Evolutionary conservation across 2,329 filamentous ascomycete species (phyloP).

Genomic region (Phaeosphaeriaceae sp.): DNA sequence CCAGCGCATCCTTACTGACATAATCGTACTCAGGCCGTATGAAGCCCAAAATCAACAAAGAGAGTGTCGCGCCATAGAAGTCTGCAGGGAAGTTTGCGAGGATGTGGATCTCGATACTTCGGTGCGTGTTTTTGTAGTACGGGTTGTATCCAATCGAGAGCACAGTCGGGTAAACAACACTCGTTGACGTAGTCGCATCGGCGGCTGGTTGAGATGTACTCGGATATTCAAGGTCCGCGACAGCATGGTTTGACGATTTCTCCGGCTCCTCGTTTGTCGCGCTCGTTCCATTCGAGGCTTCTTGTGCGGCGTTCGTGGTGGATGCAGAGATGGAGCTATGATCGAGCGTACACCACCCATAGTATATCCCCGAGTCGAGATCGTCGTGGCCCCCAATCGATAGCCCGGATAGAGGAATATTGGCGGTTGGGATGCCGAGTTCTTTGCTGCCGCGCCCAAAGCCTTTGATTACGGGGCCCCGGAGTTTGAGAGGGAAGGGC

Average conservation of each 20-base stretch:
- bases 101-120: conserved; percentile 89
- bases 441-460: conserved; percentile 95
- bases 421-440: conserved; percentile 96
- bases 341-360: conserved; percentile 82
- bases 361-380: conserved; percentile 85
- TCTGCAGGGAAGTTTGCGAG: conserved; percentile 78
- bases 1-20: conserved; percentile 78
- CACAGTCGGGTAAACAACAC: conserved; percentile 41
- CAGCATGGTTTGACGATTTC: conserved; percentile 34
- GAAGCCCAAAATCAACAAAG: conserved; percentile 82
- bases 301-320: conserved; percentile 40
- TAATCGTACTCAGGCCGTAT: conserved; percentile 93
- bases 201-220: conserved; percentile 4
- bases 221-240: conserved; percentile 33
- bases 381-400: conserved; percentile 70
- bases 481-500: conserved; percentile 84
- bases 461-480: conserved; percentile 87
- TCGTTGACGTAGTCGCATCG: conserved; percentile 13
- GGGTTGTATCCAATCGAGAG: conserved; percentile 80
- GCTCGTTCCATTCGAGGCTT: conserved; percentile 22
- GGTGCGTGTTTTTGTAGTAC: conserved; percentile 90
- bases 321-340: conserved; percentile 46
- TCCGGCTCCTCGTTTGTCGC: conserved; percentile 15
- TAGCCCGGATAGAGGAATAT: conserved; percentile 74
- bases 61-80: conserved; percentile 85